Percentiles rank a stretch among this genome's conserved stretches.
phyloP scores from a whole-genome alignment of 75 land plant species.

The Cupressus sempervirens region DNA sequence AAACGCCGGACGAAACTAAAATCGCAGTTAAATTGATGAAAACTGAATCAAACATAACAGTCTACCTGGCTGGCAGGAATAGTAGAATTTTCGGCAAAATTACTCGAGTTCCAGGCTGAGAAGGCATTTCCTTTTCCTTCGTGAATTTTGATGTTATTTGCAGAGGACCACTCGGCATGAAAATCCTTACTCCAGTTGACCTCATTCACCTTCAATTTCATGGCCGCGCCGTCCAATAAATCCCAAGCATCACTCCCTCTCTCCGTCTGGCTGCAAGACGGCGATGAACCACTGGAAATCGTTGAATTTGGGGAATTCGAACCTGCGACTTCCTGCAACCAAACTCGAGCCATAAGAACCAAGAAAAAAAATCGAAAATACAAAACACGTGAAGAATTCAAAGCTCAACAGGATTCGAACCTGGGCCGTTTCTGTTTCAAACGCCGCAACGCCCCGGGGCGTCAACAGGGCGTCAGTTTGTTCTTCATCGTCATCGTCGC shows the following conservation, averaged over 20 bases:
- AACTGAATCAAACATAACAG: not conserved
- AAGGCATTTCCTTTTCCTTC: not conserved
- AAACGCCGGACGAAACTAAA: not conserved
- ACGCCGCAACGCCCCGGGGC: not conserved
- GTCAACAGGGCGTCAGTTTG: not conserved
- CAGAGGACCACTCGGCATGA: not conserved
- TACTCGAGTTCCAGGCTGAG: not conserved
- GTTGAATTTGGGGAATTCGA: slow-evolving; percentile 3
- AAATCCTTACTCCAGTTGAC: slow-evolving; percentile 7
- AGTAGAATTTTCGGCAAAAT: not conserved
- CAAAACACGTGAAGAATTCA: not conserved
- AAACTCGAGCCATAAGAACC: not conserved
- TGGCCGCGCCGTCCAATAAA: not conserved
- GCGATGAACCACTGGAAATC: not conserved
- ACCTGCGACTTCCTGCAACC: not conserved
- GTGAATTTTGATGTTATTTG: not conserved
- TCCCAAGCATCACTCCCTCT: slow-evolving; percentile 1
- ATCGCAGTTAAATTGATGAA: not conserved
- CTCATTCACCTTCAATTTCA: slow-evolving; percentile 9
- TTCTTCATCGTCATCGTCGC: slow-evolving; percentile 13
- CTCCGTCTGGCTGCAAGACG: not conserved
- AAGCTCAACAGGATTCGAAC: not conserved
- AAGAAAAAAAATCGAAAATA: not conserved
- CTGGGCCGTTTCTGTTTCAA: not conserved
- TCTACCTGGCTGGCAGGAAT: not conserved